These are phyloP conservation scores for Dactylellina haptotyla DNA, from an alignment of 2,329 filamentous ascomycete genomes.

Conservation along the genomic window DNA sequence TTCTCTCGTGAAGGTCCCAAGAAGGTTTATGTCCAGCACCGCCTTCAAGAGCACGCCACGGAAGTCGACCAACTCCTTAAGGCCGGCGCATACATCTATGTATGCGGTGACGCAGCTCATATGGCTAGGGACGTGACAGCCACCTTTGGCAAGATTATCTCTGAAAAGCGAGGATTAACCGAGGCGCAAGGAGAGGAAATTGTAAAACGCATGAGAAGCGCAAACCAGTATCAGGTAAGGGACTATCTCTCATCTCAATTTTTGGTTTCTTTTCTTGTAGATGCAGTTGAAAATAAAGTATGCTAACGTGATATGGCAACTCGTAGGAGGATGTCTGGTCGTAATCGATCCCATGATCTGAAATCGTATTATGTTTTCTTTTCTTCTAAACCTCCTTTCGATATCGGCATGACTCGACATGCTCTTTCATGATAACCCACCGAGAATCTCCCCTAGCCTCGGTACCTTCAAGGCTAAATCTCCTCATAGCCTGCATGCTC, in stretches of 20 bases:
- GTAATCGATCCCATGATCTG: constrained; percentile 61
- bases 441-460: constrained; percentile 6
- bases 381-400: neutral
- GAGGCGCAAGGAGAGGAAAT: constrained; percentile 93
- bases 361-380: constrained; percentile 6
- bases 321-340: constrained; percentile 77
- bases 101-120: constrained; percentile 96
- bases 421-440: neutral
- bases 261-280: constrained; percentile 24
- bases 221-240: constrained; percentile 88
- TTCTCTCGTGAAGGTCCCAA: constrained; percentile 89
- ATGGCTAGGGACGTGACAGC: constrained; percentile 95
- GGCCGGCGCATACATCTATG: constrained; percentile 93
- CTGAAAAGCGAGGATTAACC: constrained; percentile 81
- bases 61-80: constrained; percentile 88
- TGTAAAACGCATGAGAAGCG: constrained; percentile 94
- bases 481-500: neutral
- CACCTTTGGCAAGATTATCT: constrained; percentile 85
- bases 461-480: neutral
- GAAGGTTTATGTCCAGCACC: constrained; percentile 98
- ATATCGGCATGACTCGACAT: constrained; percentile 15
- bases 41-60: constrained; percentile 81
- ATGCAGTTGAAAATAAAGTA: constrained; percentile 32
- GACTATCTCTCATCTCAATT: constrained; percentile 22
- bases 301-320: constrained; percentile 26